A percentile compares a stretch with the other conserved stretches of the same genome.
These are phyloP conservation scores for Phaeotremella fagi DNA, from an alignment of 768 basidiomycete species.

Conservation along the genomic window DNA sequence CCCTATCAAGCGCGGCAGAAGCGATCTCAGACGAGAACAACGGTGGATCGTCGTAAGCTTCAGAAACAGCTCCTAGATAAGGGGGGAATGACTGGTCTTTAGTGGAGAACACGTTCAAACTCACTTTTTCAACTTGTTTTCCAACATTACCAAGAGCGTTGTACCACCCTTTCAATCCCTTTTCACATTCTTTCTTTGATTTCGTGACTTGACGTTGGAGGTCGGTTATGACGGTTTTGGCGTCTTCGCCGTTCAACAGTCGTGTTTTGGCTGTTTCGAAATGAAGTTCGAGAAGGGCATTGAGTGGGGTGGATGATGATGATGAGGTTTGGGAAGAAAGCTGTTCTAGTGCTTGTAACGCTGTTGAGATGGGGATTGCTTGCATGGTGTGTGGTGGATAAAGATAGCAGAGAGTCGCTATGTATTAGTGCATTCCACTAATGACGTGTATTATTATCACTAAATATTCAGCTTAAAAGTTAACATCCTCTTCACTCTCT, in stretches of 20 bases:
- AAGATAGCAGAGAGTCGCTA: too few relatives aligned
- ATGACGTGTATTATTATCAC: too few relatives aligned
- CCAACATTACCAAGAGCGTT: constrained; percentile 69
- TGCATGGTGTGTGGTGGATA: too few relatives aligned
- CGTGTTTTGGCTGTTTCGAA: constrained; percentile 24
- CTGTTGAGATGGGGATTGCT: constrained; percentile 24
- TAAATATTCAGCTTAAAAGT: too few relatives aligned
- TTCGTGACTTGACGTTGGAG: constrained; percentile 55
- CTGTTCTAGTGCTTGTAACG: constrained; percentile 34
- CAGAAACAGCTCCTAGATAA: constrained; percentile 29
- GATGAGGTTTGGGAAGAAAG: constrained; percentile 32
- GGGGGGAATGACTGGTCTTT: constrained; percentile 31
- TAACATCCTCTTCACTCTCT: too few relatives aligned
- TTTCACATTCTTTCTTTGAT: constrained; percentile 78
- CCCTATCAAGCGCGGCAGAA: constrained; percentile 27
- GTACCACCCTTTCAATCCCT: constrained; percentile 84
- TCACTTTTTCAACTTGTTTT: constrained; percentile 85
- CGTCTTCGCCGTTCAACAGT: constrained; percentile 29
- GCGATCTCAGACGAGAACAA: constrained; percentile 36
- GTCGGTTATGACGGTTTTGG: constrained; percentile 26
- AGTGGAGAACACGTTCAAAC: neutral
- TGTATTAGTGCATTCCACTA: too few relatives aligned
- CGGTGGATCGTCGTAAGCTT: constrained; percentile 39
- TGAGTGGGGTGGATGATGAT: constrained; percentile 31
- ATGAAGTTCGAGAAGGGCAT: constrained; percentile 31